A percentile compares a stretch with the other conserved stretches of the same genome.
phyloP scores from a whole-genome alignment of 2,329 filamentous ascomycete species.

The Calycina marina region DNA sequence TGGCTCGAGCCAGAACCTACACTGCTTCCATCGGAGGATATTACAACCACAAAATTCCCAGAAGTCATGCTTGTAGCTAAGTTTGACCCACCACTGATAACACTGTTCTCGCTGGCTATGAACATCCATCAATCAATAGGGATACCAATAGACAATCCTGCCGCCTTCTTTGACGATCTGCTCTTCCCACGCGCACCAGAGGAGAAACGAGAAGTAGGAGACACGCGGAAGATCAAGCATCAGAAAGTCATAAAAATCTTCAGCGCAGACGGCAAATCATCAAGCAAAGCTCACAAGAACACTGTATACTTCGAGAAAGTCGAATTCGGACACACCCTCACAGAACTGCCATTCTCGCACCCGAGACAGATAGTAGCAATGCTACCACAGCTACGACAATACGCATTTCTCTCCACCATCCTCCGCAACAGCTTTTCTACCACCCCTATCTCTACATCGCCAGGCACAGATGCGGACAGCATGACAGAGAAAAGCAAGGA shows the following conservation, averaged over 20 bases:
- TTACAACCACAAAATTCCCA: slow-evolving; percentile 39
- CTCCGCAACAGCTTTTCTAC: slow-evolving; percentile 50
- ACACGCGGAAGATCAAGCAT: slow-evolving; percentile 39
- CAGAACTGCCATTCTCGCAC: slow-evolving; percentile 61
- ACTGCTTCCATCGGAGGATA: slow-evolving; percentile 31
- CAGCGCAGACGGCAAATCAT: slow-evolving; percentile 14
- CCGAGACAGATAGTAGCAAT: slow-evolving; percentile 61
- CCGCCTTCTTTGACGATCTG: slow-evolving; percentile 33
- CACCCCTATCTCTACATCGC: slow-evolving; percentile 10
- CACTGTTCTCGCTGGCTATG: slow-evolving; percentile 49
- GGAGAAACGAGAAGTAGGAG: slow-evolving; percentile 36
- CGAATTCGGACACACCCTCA: slow-evolving; percentile 53
- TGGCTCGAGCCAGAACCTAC: slow-evolving; percentile 62
- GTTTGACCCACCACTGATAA: slow-evolving; percentile 58
- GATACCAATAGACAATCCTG: slow-evolving; percentile 41
- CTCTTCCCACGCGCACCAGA: slow-evolving; percentile 33
- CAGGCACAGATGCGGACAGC: slow-evolving; percentile 3
- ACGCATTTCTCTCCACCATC: slow-evolving; percentile 52
- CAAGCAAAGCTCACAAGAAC: slow-evolving; percentile 32
- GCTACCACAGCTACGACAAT: slow-evolving; percentile 63
- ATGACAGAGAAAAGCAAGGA: slow-evolving; percentile 12
- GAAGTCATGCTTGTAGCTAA: slow-evolving; percentile 62
- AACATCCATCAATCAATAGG: slow-evolving; percentile 46
- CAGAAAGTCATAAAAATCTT: slow-evolving; percentile 32
- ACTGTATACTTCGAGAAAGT: slow-evolving; percentile 57